A percentile compares a stretch with the other conserved stretches of the same genome.
Evolutionary conservation across 768 basidiomycete genomes (phyloP).

Genomic region (Hygrophoropsis aurantiaca): DNA sequence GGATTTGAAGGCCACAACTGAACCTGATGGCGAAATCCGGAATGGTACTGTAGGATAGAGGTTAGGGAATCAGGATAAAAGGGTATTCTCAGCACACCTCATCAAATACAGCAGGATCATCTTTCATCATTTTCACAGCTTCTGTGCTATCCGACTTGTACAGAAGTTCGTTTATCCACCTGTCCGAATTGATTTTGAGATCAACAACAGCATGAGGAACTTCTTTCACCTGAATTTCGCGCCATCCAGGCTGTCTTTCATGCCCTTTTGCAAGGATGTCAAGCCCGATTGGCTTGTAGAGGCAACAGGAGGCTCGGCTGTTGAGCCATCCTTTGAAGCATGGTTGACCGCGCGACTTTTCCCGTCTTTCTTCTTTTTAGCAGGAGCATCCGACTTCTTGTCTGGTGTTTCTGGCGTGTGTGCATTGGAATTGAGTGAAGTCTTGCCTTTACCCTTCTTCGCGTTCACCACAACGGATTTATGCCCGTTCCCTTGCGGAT

Average conservation of each 20-base stretch:
- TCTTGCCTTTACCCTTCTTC: conserved; percentile 7
- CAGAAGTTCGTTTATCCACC: conserved; percentile 88
- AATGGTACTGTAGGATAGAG: conserved; percentile 71
- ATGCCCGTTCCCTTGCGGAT: conserved; percentile 1
- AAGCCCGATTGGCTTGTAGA: conserved; percentile 33
- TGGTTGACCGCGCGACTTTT: conserved; percentile 16
- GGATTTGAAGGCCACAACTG: conserved; percentile 94
- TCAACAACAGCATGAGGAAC: not conserved
- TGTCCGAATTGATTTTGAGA: conserved; percentile 23
- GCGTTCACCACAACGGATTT: not conserved
- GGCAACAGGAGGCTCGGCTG: conserved; percentile 12
- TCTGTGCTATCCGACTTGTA: conserved; percentile 83
- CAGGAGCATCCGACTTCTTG: not conserved
- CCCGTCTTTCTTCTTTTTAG: conserved; percentile 2
- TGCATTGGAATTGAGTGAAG: not conserved
- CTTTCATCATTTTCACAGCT: conserved; percentile 79
- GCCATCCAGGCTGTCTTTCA: conserved; percentile 80
- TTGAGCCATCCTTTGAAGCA: conserved; percentile 2
- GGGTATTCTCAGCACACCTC: conserved; percentile 61
- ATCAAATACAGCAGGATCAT: conserved; percentile 76
- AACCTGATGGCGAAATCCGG: conserved; percentile 89
- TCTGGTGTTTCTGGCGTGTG: not conserved
- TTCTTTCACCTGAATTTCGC: conserved; percentile 82
- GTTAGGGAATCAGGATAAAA: conserved; percentile 7
- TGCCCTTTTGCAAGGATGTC: conserved; percentile 71